Evolutionary conservation across 768 basidiomycete genomes (phyloP), one percentile per base, ranked within the genome.

Genomic region (Lactarius trivialis): DNA sequence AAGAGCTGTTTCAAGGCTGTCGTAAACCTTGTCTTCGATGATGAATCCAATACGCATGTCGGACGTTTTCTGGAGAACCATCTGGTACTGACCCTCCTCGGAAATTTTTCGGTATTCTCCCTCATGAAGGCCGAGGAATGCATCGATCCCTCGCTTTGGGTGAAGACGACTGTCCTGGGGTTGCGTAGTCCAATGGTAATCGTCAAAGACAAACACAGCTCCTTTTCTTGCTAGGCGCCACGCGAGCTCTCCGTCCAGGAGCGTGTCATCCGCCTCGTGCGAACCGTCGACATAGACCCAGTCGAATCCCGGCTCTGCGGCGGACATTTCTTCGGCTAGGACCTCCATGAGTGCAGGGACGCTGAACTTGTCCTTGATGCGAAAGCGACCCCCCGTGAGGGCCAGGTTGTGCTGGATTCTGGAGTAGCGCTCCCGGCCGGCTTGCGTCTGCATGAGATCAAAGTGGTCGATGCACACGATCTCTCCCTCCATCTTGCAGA

Each of bases 241-340:
- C 2, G 76, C 77, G 34, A 84, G 70, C 69, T 85, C 84, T 8
- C 77, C 83, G 66, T 85, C 84, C n/a, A 85, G 74, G 53, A 85
- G 72, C 0, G 82, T 84, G 65, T 85, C 84, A 63, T 82, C 81
- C 8, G 83, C 81, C 56, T 80, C 78, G 68, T 84, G 83, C 7
- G 82, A 82, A 4, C 83, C 83, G 60, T 84, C 82, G 51, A 85
- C 68, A 64, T 85, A 85, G 17, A 84, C 72, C 78, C 81, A 85
- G 63, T 84, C 81, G 63, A 80, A 85, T 2, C 83, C 83, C 19
- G 78, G 72, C 1, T 68, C 34, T 0, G 45, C 63, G 21, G 66
- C 63, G 1, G 55, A 48, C 61, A 76, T 76, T 70, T 80, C 81
- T 67, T 85, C 82, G 52, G 70, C 67, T 34, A 85, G 70, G 30